Evolutionary conservation across 371 early-diverging fungal species (phyloP), one percentile per base, ranked within the genome.

Genomic region (Dinochytrium kinnereticum): DNA sequence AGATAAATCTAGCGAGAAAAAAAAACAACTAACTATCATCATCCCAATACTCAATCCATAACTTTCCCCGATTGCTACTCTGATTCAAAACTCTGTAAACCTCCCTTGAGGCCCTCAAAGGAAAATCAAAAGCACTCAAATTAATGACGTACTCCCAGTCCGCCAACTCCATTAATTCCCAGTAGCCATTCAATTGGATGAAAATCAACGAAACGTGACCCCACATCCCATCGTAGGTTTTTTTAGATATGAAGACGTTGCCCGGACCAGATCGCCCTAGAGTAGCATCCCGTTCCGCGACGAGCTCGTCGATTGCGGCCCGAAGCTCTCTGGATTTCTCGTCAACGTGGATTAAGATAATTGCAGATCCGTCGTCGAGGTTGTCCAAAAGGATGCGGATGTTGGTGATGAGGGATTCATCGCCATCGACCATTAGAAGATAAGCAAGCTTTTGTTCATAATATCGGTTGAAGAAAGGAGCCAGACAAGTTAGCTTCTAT

Each of bases 131-230:
- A 40, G 68, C 70, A 21, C 66, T 65, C 28, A 78, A 61, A 66
- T 78, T 78, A 39, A 78, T 69, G 0, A 78, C 72, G 69, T 64
- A 74, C 38, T 78, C 78, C 78, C 78, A 78, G 31, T 75, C 75
- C 33, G 78, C 78, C 51, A 75, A 15, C 28, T 78, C 78, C 72
- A 71, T 44, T 17, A 78, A 69, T 37, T 74, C 78, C 51, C 51
- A 78, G 34, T 69, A 75, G 31, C 78, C 74, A 49, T 36, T 34
- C 51, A 78, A 65, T 44, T 75, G 75, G 1, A 75, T 70, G 44
- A 44, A 75, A 15, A 78, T 69, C 24, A 75, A n/a, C 17, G 69
- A 68, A 36, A 72, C 68, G 67, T 78, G 78, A 5, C 78, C 78
- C 75, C 75, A 75, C 37, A 76, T 53, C 59, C 68, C 68, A 19